Base-by-base conservation (phyloP, 2,329 filamentous ascomycete species). In the Colletotrichum aenigma region DNA sequence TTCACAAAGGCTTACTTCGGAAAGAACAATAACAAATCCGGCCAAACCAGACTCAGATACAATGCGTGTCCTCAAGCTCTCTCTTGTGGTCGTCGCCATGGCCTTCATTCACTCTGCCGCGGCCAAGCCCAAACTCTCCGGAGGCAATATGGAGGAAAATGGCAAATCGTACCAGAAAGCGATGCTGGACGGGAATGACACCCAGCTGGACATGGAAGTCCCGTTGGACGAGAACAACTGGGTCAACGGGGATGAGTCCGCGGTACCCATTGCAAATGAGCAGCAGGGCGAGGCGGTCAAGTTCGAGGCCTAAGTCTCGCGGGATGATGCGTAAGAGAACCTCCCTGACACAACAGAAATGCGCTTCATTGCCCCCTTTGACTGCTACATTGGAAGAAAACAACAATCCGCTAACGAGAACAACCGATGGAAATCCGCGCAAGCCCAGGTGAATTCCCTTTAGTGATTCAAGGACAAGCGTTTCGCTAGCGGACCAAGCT, bases 401-500 rank as follows among this genome's bases (percentile, higher is more conserved):
- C 24, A 24, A 24, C 24, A 24, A 24, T 24, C 4, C 24, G 24
- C 38, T 12, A 43, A 43, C 4, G 38, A n/a, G 16, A 12, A 43
- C 3, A 4, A n/a, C 38, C 9, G 38, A 13, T 21, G 21, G n/a
- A 21, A 48, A 1, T 21, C 43, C n/a, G 0, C 18, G n/a, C 43
- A 48, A 48, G 43, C 43, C 43, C n/a, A 43, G 4, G 16, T 38
- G 3, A 5, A 18, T 9, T 18, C 36, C 36, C 13, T 36, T 16
- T 15, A 36, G 34, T 36, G 34, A 36, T 36, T 36, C 34, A 36
- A 36, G 34, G 6, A 15, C 36, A 48, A 48, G 43, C 43, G 0
- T 21, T 21, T 0, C 0, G 6, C 43, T 48, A 21, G 43, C n/a
- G 43, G 1, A 21, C 0, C n/a, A 2, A 13, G 10, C 43, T 48